Conservation (phyloP, 2,329 filamentous ascomycete genomes). For the Alternaria atra region DNA sequence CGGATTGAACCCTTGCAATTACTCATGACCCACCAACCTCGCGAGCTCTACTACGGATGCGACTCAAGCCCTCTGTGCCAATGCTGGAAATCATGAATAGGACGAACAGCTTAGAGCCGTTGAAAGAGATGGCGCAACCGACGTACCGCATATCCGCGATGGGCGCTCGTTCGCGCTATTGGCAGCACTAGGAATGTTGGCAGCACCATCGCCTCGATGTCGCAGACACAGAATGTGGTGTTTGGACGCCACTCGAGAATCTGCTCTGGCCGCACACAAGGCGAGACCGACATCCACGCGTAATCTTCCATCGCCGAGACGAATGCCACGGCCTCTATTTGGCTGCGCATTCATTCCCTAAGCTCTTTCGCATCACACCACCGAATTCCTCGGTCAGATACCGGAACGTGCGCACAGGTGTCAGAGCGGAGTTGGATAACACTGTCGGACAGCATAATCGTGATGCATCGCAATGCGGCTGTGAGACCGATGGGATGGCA, state of each 20-base stretch:
- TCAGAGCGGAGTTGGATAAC: background rate
- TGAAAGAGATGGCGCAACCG: background rate
- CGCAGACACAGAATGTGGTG: background rate
- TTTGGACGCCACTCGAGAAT: background rate
- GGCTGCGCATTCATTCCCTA: background rate
- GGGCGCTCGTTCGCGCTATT: background rate
- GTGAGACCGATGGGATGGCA: background rate
- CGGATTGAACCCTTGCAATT: constrained; percentile 14
- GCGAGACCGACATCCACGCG: constrained; percentile 1
- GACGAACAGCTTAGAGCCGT: background rate
- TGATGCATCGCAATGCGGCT: background rate
- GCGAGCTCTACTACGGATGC: background rate
- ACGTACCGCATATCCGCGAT: background rate
- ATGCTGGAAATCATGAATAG: background rate
- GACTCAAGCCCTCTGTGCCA: background rate
- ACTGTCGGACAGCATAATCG: background rate
- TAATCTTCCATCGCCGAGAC: background rate
- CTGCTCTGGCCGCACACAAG: background rate
- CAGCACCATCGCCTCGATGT: background rate
- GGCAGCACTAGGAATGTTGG: background rate
- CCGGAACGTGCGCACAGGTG: background rate
- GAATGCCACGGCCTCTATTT: background rate
- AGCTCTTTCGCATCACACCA: background rate
- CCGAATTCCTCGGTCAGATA: background rate
- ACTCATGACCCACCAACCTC: constrained; percentile 5